Evolutionary conservation across 164 flowering plant genomes (phyloP).

Genomic region (Dillenia turbinata): DNA sequence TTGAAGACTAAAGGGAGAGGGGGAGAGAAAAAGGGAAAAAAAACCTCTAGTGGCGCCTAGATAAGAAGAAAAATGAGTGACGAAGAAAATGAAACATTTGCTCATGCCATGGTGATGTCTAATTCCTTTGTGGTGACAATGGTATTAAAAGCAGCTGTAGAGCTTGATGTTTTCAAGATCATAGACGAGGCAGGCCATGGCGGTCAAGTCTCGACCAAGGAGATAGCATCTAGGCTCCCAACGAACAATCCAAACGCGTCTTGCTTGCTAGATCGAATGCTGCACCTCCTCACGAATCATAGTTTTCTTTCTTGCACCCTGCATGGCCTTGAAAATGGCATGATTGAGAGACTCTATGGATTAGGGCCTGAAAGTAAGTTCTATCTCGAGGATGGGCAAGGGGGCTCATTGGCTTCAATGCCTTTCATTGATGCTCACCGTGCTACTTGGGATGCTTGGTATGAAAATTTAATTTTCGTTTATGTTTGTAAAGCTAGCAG

Average conservation of each 20-base stretch:
- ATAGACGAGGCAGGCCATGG: constrained; percentile 10
- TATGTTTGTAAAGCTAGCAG: too few species aligned
- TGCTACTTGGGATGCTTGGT: too few species aligned
- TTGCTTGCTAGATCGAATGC: background rate
- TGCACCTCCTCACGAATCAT: background rate
- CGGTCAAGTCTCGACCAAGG: constrained; percentile 10
- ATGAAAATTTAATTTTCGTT: too few species aligned
- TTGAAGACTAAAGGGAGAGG: too few species aligned
- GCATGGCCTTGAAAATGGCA: background rate
- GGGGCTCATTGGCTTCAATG: too few species aligned
- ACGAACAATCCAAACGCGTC: constrained; percentile 1
- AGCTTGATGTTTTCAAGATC: constrained; percentile 22
- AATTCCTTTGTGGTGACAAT: constrained; percentile 10
- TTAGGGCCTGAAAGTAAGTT: too few species aligned
- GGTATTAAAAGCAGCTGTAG: constrained; percentile 11
- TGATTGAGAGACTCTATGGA: background rate
- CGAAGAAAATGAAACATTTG: too few species aligned
- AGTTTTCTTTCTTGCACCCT: constrained; percentile 1
- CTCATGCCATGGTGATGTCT: constrained; percentile 6
- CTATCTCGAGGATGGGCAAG: too few species aligned
- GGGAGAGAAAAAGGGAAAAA: too few species aligned
- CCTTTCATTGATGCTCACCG: too few species aligned
- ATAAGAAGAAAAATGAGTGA: too few species aligned
- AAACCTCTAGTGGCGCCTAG: too few species aligned
- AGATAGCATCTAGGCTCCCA: constrained; percentile 12